Conservation (phyloP, 1,284 basidiomycete species). For the Cystobasidium slooffiae region DNA sequence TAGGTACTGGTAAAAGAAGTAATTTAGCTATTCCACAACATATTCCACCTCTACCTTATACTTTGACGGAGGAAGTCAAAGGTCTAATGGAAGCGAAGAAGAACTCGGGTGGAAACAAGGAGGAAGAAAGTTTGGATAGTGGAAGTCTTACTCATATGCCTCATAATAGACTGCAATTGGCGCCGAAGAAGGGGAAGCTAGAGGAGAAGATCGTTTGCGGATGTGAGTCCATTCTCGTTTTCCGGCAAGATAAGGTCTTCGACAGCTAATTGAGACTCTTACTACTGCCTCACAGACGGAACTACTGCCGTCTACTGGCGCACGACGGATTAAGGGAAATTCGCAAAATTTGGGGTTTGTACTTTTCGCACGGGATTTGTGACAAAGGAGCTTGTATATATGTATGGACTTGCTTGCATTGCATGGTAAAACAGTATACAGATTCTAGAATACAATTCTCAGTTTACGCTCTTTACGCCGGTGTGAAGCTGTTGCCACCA, state of each 20-base stretch:
- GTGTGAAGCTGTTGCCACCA: background rate
- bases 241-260: no score
- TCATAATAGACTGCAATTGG: slow-evolving; percentile 59
- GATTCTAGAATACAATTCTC: no score
- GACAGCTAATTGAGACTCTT: no score
- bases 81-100: slow-evolving; percentile 29
- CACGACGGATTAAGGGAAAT: slow-evolving; percentile 42
- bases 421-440: background rate
- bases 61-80: slow-evolving; percentile 56
- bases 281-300: no score
- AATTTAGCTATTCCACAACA: slow-evolving; percentile 72
- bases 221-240: slow-evolving; percentile 31
- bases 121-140: slow-evolving; percentile 59
- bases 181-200: slow-evolving; percentile 64
- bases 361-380: background rate
- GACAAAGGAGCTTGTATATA: background rate
- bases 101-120: slow-evolving; percentile 61
- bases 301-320: slow-evolving; percentile 50
- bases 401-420: background rate
- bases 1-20: slow-evolving; percentile 81
- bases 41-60: slow-evolving; percentile 61
- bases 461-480: background rate
- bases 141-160: slow-evolving; percentile 57
- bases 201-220: slow-evolving; percentile 67
- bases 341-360: slow-evolving; percentile 33